Base-by-base conservation (phyloP, 163 green algal species). In the Scenedesmus sp. region DNA sequence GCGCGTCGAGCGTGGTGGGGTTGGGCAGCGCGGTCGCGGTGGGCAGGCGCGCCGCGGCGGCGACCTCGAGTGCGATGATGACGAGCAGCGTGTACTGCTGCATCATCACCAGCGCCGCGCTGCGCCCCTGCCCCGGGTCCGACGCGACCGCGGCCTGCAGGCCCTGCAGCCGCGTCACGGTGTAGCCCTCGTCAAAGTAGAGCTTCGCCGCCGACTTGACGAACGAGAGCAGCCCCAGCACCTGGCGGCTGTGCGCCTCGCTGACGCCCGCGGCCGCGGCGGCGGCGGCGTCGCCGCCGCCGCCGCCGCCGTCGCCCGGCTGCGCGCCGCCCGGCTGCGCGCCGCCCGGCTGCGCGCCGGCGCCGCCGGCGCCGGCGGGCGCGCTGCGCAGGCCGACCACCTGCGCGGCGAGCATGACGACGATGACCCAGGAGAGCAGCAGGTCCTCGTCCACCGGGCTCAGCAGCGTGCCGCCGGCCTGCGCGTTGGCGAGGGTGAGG, bases 31-130 rank as follows among this genome's bases (percentile, higher is more conserved):
- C 39, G 17, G 80, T 45, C 0, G 54, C 24, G 4, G 80, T 91
- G 14, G 72, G 45, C n/a, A 92, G 60, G 1, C 77, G 60, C 42
- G 72, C 58, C 26, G 63, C 78, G 4, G 69, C 69, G 17, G 84
- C 70, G 28, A 93, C 87, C 70, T 95, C 89, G 6, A 92, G 28
- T 0, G 89, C 88, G 31, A 95, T 81, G 34, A 95, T 74, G 6
- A 92, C 84, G 28, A 91, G 84, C 0, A 83, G 82, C 4, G 85
- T 85, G 86, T 91, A 89, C 53, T 89, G 83, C 70, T 91, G 87
- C 87, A 91, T 88, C 9, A 83, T 9, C 18, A 60, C 47, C 18
- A 53, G 28, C 24, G 62, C 69, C 60, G 78, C 57, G 58, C 66
- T 66, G 33, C 39, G 31, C 45, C 66, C 58, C 48, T 78, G 65